Percentiles rank a stretch among this genome's conserved stretches.
Conservation (phyloP, 2,329 filamentous ascomycete genomes). For the Pyrenochaeta sp. region DNA sequence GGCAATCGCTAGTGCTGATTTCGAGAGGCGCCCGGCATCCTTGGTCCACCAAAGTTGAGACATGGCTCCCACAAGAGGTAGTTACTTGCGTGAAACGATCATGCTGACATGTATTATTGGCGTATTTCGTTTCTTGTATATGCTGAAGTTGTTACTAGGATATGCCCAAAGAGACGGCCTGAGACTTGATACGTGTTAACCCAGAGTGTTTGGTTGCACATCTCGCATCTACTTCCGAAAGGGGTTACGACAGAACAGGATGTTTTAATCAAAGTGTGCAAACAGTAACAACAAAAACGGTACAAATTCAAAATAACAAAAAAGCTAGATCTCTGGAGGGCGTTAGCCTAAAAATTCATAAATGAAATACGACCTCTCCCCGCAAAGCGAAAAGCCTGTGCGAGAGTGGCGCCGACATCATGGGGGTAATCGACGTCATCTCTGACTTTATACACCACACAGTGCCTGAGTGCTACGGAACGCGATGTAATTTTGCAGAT, state of each 20-base stretch:
- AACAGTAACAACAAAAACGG: too few species aligned
- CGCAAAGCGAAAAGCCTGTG: background rate
- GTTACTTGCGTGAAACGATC: background rate
- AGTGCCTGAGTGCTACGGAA: background rate
- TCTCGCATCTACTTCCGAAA: background rate
- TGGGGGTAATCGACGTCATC: background rate
- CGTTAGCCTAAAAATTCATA: too few species aligned
- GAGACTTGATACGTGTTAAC: background rate
- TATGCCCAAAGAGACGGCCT: background rate
- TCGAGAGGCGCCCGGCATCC: background rate
- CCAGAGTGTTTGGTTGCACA: background rate
- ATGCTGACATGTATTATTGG: background rate
- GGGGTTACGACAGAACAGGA: background rate
- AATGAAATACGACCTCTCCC: too few species aligned
- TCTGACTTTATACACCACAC: background rate
- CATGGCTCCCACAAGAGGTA: background rate
- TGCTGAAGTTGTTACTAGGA: background rate
- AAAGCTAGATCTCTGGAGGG: too few species aligned
- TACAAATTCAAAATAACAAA: too few species aligned
- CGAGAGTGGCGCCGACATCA: background rate
- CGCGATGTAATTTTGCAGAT: too few species aligned
- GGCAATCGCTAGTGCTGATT: conserved; percentile 6
- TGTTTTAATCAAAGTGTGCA: background rate
- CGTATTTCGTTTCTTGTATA: background rate
- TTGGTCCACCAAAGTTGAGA: background rate